Evolutionary conservation across 2,329 filamentous ascomycete genomes (phyloP), one percentile per base, ranked within the genome.

Genomic region (Phialophora macrospora): DNA sequence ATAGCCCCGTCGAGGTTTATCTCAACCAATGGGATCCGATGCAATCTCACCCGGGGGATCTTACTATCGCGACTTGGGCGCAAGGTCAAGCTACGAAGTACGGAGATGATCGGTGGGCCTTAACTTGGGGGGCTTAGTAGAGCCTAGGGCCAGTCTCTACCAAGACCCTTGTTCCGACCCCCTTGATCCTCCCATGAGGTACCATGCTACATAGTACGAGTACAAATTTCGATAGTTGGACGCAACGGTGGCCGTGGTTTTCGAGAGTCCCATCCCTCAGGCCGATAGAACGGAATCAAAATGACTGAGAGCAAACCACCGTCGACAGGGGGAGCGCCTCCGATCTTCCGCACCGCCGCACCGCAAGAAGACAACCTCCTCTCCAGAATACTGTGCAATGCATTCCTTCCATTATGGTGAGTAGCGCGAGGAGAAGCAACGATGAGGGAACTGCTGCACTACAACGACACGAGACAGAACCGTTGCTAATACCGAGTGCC

Each of bases 341-440:
- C 59, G 20, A 55, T 48, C 14, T 66, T 64, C 44, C 66, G 66
- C 6, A 28, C 57, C 6, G 66, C 66, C 3, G 30, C 44, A 20
- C 17, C 30, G 26, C 60, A 64, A 28, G 66, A 68, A 41, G 64
- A 66, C 32, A 64, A 68, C 28, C 46, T 66, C 24, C 56, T 68
- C 6, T 66, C 66, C n/a, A 55, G 66, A 24, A 68, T 68, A 30
- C 58, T 66, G 3, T 64, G 63, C 58, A 68, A 68, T 62, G 63
- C 66, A 28, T 68, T 68, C 54, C 66, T 68, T 41, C 66, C 66
- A 4, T 11, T 68, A 7, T 68, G 66, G 66, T 68, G 24, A 55
- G 63, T 51, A 28, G 1, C 20, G 20, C 7, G 38, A 4, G 9
- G 11, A 34, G 32, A 30, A 30, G 28, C 28, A 7, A 7, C 5